Conservation (phyloP, 2,329 filamentous ascomycete genomes). For the Penicillium sp. region DNA sequence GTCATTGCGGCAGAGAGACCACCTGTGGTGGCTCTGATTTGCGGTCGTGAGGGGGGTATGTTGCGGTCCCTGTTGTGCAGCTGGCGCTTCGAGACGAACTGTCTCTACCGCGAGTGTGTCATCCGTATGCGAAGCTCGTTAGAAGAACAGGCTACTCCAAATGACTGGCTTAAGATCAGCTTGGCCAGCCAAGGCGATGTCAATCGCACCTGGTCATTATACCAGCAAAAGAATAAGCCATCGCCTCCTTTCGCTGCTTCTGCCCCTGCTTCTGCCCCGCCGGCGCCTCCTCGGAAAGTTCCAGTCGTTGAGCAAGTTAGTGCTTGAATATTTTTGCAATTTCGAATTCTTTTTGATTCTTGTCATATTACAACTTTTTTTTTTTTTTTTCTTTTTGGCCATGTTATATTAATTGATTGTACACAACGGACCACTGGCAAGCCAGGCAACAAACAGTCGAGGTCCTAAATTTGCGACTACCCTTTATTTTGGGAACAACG, state of each 20-base stretch:
- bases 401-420: too few species aligned
- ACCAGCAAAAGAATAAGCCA: neutral
- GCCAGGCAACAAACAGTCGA: too few species aligned
- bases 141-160: slow-evolving; percentile 11
- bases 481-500: too few species aligned
- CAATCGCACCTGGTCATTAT: neutral
- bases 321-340: neutral
- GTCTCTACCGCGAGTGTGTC: slow-evolving; percentile 20
- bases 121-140: slow-evolving; percentile 24
- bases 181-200: slow-evolving; percentile 19
- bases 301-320: neutral
- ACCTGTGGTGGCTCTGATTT: slow-evolving; percentile 33
- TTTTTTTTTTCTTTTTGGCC: neutral
- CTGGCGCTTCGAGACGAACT: slow-evolving; percentile 23
- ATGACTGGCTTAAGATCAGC: slow-evolving; percentile 23
- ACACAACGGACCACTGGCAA: too few species aligned
- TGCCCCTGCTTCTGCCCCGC: neutral
- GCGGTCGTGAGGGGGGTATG: slow-evolving; percentile 38
- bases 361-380: too few species aligned
- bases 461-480: too few species aligned
- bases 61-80: slow-evolving; percentile 32
- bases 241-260: neutral
- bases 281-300: slow-evolving; percentile 2
- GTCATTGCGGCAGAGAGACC: slow-evolving; percentile 35
- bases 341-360: too few species aligned